Conservation (phyloP, 805 yeast species). For the Nematodospora valgi region DNA sequence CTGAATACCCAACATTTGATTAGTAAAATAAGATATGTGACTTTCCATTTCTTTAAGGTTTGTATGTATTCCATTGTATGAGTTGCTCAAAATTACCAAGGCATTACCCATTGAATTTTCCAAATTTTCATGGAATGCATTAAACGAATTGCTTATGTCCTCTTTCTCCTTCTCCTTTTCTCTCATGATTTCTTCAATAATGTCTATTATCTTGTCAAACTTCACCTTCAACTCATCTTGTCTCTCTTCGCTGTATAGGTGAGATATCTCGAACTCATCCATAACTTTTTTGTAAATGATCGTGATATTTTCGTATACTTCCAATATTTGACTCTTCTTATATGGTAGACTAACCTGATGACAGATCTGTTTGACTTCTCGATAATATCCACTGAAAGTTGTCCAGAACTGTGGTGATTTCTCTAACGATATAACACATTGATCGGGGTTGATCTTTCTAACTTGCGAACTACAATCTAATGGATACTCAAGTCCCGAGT, state of each 20-base stretch:
- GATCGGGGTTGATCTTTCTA: conserved; percentile 15
- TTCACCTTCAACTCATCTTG: conserved; percentile 4
- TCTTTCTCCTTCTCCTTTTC: neutral
- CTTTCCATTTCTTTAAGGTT: conserved; percentile 6
- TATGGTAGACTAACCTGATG: conserved; percentile 48
- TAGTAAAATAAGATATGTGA: conserved; percentile 6
- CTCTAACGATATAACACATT: conserved; percentile 42
- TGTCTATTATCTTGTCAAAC: conserved; percentile 12
- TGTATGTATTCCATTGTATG: conserved; percentile 8
- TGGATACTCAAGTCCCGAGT: conserved; percentile 38
- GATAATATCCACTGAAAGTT: conserved; percentile 62
- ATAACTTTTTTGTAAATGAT: conserved; percentile 12
- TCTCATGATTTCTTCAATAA: conserved; percentile 5
- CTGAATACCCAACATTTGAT: conserved; percentile 3
- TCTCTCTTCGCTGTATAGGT: conserved; percentile 7
- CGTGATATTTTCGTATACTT: conserved; percentile 47
- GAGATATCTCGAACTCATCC: conserved; percentile 9
- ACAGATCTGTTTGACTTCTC: conserved; percentile 52
- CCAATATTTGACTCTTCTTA: conserved; percentile 49
- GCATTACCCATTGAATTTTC: conserved; percentile 6
- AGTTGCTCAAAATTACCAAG: conserved; percentile 2
- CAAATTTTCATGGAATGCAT: conserved; percentile 8
- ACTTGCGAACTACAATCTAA: conserved; percentile 16
- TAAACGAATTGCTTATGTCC: conserved; percentile 2
- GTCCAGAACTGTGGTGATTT: conserved; percentile 66